A percentile compares a stretch with the other conserved stretches of the same genome.
Evolutionary conservation across 495 filamentous ascomycete genomes (phyloP).

Genomic region (Xylaria scruposa): DNA sequence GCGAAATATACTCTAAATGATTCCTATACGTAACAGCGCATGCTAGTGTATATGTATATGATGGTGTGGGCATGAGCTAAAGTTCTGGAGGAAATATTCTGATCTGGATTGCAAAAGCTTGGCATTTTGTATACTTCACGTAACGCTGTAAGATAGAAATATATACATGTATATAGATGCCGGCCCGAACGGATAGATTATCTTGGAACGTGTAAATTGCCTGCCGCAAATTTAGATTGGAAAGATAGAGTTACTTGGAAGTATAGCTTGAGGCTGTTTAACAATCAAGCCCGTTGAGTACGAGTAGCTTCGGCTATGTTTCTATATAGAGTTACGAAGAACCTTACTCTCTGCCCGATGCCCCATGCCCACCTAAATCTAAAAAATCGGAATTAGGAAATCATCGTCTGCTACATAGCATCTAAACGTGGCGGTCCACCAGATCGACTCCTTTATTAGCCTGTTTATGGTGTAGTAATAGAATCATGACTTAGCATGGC

Average conservation of each 20-base stretch:
- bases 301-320: neutral
- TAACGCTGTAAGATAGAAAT: neutral
- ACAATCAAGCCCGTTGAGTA: neutral
- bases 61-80: neutral
- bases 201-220: neutral
- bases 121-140: neutral
- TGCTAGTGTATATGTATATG: neutral
- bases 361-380: neutral
- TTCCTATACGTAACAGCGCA: neutral
- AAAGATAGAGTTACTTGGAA: neutral
- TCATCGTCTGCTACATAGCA: neutral
- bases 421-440: neutral
- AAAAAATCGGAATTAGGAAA: neutral
- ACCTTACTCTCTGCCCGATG: neutral
- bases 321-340: neutral
- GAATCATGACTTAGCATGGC: neutral
- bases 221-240: neutral
- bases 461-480: neutral
- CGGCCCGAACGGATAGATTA: neutral
- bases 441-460: neutral
- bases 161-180: neutral
- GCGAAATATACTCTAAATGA: neutral
- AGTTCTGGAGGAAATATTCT: neutral
- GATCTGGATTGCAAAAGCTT: neutral
- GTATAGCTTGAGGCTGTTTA: neutral